These are phyloP conservation scores for Tubosaeta sp. DNA, from an alignment of 768 basidiomycete species.

Conservation along the genomic window DNA sequence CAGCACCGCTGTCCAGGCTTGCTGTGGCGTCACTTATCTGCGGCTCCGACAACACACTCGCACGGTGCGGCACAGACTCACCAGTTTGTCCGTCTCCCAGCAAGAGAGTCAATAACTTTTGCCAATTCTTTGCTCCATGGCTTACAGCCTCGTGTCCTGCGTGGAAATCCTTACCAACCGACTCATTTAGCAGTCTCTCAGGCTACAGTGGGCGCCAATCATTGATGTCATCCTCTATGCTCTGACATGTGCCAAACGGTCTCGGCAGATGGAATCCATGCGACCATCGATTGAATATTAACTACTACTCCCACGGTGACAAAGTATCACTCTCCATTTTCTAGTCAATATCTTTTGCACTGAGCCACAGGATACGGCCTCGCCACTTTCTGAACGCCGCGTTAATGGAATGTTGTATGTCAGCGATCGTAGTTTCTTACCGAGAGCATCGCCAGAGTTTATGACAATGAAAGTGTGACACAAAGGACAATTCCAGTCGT, in stretches of 20 bases:
- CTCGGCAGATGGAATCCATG: not conserved
- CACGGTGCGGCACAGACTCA: not conserved
- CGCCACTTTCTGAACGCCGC: no score
- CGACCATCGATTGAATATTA: not conserved
- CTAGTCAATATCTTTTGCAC: no score
- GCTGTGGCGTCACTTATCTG: not conserved
- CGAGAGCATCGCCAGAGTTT: no score
- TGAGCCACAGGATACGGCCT: no score
- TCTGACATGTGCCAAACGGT: not conserved
- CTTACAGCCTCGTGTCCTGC: no score
- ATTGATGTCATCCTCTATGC: slow-evolving; percentile 3
- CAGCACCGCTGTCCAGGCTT: not conserved
- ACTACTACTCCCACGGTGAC: not conserved
- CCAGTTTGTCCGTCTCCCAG: no score
- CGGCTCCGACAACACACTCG: not conserved
- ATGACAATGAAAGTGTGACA: no score
- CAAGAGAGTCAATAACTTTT: no score
- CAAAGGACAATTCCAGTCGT: no score
- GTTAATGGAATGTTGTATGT: no score
- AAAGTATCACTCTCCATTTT: not conserved
- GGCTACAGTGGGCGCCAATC: slow-evolving; percentile 10
- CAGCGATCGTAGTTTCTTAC: no score
- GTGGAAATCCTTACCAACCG: not conserved
- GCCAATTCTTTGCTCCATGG: no score
- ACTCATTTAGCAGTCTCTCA: slow-evolving; percentile 6